Evolutionary conservation across 2,329 filamentous ascomycete genomes (phyloP), one percentile per base, ranked within the genome.

Genomic region (Alternaria hordeiaustralica): DNA sequence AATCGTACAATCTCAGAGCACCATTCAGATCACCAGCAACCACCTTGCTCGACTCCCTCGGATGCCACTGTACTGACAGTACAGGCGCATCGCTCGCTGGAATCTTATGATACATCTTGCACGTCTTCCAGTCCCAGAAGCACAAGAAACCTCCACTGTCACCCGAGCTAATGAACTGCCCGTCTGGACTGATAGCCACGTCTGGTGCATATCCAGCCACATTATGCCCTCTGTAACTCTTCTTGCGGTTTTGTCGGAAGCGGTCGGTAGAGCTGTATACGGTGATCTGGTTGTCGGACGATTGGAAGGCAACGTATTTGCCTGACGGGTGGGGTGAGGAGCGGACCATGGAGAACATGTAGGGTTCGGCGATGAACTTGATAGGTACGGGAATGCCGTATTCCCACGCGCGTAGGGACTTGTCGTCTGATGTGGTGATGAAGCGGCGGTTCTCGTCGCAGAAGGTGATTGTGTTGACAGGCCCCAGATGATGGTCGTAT

Each of bases 121-220:
- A 97, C 43, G 94, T 97, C 87, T 99, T 99, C 93, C 94, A 99
- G 81, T 98, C 96, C 93, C 94, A 99, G 83, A 98, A 97, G 81
- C 92, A 97, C 51, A 97, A 89, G 75, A 88, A 97, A 36, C 96
- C 96, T 15, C 88, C 93, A 55, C 89, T 92, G 80, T 99, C 96
- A 65, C 96, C 96, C 18, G 88, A 92, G 20, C 89, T 91, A 58
- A 99, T 85, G 79, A 97, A 97, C 77, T 97, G 93, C 0, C 96
- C 96, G 78, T 98, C 96, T 1, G 94, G 93, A 73, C 90, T 93
- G 76, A 96, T 91, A 56, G 91, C 90, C 55, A 99, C 86, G 74
- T 97, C 96, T 66, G 98, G 93, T 3, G 92, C 94, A 75, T 96
- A 94, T 3, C 96, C 96, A 3, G 94, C 94, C 66, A 95, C 97